A percentile compares a stretch with the other conserved stretches of the same genome.
Evolutionary conservation across 2,329 filamentous ascomycete genomes (phyloP).

Genomic region (Ascochyta rabiei): DNA sequence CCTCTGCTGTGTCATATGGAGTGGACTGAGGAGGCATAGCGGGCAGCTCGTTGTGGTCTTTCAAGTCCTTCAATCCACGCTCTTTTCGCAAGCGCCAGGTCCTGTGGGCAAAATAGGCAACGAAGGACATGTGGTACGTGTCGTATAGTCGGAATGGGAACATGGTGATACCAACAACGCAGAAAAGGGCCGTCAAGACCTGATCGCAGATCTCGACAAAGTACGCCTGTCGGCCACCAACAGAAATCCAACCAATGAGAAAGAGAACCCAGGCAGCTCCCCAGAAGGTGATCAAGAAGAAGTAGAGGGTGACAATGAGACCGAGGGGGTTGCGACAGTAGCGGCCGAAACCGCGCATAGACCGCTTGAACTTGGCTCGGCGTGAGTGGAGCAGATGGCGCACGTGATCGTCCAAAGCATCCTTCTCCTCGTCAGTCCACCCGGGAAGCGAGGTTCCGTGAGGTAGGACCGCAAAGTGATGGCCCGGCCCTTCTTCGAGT

Average conservation of each 20-base stretch:
- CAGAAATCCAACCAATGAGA: conserved; percentile 86
- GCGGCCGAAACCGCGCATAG: conserved; percentile 78
- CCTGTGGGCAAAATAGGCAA: conserved; percentile 71
- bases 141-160: conserved; percentile 77
- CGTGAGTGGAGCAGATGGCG: conserved; percentile 85
- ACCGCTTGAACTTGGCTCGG: conserved; percentile 76
- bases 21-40: conserved; percentile 47
- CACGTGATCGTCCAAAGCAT: conserved; percentile 81
- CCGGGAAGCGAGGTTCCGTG: conserved; percentile 74
- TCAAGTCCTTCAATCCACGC: conserved; percentile 64
- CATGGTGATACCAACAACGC: conserved; percentile 65
- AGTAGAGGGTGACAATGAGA: conserved; percentile 83
- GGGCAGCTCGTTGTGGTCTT: conserved; percentile 73
- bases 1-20: conserved; percentile 50
- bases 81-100: conserved; percentile 70
- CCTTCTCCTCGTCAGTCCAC: conserved; percentile 77
- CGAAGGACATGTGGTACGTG: conserved; percentile 85
- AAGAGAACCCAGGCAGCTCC: conserved; percentile 88
- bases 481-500: conserved; percentile 54
- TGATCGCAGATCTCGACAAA: conserved; percentile 63
- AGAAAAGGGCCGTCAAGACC: conserved; percentile 66
- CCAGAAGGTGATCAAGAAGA: conserved; percentile 84
- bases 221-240: conserved; percentile 71
- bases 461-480: conserved; percentile 79
- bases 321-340: conserved; percentile 76